Conservation (phyloP, 2,329 filamentous ascomycete genomes). For the Falciphora oryzae region DNA sequence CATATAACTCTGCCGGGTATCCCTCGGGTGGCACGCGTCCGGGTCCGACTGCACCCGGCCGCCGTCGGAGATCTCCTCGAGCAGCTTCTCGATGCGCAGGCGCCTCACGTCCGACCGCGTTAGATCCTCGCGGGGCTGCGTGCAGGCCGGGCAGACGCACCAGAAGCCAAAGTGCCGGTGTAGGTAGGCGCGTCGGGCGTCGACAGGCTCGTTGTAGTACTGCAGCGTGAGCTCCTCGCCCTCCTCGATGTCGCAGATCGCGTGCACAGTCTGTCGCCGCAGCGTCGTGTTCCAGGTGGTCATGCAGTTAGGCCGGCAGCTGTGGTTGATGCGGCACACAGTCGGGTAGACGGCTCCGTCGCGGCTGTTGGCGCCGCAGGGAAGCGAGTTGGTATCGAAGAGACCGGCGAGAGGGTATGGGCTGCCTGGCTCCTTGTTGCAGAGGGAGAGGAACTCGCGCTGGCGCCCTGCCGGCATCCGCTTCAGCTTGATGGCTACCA, state of each 20-base stretch:
- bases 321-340: slow-evolving; percentile 3
- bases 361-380: neutral
- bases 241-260: slow-evolving; percentile 11
- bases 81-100: neutral
- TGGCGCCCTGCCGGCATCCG: neutral
- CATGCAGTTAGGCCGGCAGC: slow-evolving; percentile 2
- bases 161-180: neutral
- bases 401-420: neutral
- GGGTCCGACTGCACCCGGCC: neutral
- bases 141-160: neutral
- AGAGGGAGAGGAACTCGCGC: neutral
- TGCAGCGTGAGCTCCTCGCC: slow-evolving; percentile 1
- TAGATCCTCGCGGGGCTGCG: neutral
- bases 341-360: slow-evolving; percentile 2
- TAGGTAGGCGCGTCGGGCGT: neutral
- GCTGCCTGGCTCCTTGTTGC: neutral
- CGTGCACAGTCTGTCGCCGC: neutral
- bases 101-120: neutral
- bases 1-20: neutral
- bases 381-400: neutral
- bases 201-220: neutral
- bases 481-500: neutral
- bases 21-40: neutral
- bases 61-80: neutral
- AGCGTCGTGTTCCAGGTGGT: neutral